Percentiles rank a stretch among this genome's conserved stretches.
Conservation (phyloP, 768 basidiomycete genomes). For the Leccinellum rugosiceps region DNA sequence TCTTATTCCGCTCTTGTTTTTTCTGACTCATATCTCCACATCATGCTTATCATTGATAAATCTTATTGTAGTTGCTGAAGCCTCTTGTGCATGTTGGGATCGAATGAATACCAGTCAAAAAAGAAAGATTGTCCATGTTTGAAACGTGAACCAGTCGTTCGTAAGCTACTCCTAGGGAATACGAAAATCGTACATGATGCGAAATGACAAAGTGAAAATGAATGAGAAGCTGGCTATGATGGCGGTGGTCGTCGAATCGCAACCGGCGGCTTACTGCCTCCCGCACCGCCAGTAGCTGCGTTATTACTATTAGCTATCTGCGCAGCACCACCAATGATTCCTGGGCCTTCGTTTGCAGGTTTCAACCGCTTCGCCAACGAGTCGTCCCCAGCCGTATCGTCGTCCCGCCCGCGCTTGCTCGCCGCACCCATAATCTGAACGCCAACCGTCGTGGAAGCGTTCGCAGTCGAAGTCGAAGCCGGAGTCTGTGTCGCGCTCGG, state of each 20-base stretch:
- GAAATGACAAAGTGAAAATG: background rate
- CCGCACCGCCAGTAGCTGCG: background rate
- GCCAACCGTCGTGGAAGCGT: slow-evolving; percentile 32
- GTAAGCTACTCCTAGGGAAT: background rate
- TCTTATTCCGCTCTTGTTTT: slow-evolving; percentile 7
- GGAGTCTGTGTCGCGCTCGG: background rate
- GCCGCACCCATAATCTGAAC: slow-evolving; percentile 66
- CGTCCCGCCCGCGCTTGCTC: slow-evolving; percentile 61
- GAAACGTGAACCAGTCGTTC: background rate
- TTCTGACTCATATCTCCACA: background rate
- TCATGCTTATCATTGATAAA: slow-evolving; percentile 1
- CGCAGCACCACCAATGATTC: background rate
- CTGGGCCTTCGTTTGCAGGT: slow-evolving; percentile 36
- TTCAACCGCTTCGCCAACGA: slow-evolving; percentile 67
- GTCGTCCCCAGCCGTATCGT: slow-evolving; percentile 46
- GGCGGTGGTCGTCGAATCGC: slow-evolving; percentile 32
- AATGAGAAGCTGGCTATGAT: slow-evolving; percentile 1
- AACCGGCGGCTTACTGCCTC: slow-evolving; percentile 33
- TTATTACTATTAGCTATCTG: background rate
- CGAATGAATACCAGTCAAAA: background rate
- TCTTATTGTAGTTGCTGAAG: background rate
- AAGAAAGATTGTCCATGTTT: background rate
- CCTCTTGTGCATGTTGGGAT: background rate
- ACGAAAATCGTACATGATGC: background rate
- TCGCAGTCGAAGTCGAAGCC: slow-evolving; percentile 2